Conservation (phyloP, 1,284 basidiomycete genomes). For the Leccinum variabile region DNA sequence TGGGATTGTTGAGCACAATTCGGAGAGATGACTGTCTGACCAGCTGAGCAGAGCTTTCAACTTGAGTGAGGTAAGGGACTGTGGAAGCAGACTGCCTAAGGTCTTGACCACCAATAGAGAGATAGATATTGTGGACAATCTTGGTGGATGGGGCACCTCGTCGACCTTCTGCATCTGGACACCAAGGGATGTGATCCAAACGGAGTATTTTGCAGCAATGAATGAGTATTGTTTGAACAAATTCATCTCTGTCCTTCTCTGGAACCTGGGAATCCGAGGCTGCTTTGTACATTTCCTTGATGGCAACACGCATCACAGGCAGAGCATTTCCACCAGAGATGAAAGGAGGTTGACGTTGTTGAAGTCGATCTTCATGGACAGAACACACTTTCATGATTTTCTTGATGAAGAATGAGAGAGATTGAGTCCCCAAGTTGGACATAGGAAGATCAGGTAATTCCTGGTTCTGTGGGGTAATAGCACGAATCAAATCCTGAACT, state of each 20-base stretch:
- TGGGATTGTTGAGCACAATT: neutral
- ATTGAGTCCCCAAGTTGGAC: neutral
- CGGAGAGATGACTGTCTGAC: neutral
- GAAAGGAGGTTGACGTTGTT: neutral
- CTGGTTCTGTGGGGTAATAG: neutral
- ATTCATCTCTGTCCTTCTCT: neutral
- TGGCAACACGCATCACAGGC: neutral
- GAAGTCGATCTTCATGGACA: neutral
- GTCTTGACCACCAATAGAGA: neutral
- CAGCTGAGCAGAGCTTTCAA: neutral
- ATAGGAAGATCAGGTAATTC: neutral
- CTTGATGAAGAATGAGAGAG: neutral
- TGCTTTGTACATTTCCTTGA: neutral
- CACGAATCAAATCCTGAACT: neutral
- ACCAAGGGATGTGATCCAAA: neutral
- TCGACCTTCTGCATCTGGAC: neutral
- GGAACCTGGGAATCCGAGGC: neutral
- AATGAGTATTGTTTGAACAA: neutral
- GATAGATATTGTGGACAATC: neutral
- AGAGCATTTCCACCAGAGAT: neutral
- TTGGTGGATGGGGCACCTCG: neutral
- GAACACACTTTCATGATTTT: neutral
- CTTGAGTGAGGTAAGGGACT: neutral
- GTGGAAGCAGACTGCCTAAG: neutral
- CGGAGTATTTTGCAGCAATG: neutral